phyloP scores from a whole-genome alignment of 176 grass and related monocot species.

The Juncus effusus region DNA sequence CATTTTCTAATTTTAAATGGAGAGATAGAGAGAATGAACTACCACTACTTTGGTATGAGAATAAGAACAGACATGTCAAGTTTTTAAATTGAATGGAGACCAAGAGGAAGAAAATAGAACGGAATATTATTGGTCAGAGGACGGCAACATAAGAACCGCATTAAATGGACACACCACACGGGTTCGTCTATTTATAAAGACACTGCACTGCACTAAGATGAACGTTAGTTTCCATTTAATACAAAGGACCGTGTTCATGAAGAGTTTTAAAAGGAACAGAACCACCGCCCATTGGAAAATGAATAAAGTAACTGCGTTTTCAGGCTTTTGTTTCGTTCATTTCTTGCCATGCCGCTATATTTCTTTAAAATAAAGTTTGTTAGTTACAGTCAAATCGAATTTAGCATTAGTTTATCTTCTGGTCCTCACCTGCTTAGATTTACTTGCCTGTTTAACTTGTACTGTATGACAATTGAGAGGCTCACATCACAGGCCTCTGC shows the following conservation, averaged over 20 bases:
- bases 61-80: too few relatives aligned
- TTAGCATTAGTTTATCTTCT: neutral
- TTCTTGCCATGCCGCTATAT: conserved; percentile 22
- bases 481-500: too few relatives aligned
- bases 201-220: neutral
- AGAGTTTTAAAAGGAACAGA: neutral
- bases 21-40: too few relatives aligned
- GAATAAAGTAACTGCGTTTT: neutral
- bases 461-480: too few relatives aligned
- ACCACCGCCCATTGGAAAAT: conserved; percentile 25
- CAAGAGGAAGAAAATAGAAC: too few relatives aligned
- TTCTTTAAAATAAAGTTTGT: conserved; percentile 19
- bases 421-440: neutral
- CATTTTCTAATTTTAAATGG: too few relatives aligned
- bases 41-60: too few relatives aligned
- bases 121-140: neutral
- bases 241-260: neutral
- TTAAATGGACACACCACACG: neutral
- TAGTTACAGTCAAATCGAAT: neutral
- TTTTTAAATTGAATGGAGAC: too few relatives aligned
- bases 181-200: too few relatives aligned
- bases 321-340: conserved; percentile 10
- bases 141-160: neutral
- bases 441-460: too few relatives aligned
- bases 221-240: neutral